phyloP scores from a whole-genome alignment of 2,329 filamentous ascomycete species.

The Fonsecaea erecta region DNA sequence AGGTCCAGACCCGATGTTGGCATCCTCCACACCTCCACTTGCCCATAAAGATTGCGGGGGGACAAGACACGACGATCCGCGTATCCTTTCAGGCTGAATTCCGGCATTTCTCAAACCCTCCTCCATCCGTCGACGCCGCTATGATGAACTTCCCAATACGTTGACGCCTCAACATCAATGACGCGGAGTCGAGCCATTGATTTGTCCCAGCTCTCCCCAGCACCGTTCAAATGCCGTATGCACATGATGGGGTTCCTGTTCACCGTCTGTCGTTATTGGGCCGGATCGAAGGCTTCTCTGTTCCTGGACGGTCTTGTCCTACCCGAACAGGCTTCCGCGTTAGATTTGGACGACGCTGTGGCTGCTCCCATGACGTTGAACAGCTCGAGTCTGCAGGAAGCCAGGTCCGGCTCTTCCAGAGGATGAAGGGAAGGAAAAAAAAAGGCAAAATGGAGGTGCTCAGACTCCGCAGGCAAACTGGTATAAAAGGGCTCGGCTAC shows the following conservation, averaged over 20 bases:
- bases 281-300: not conserved
- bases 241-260: not conserved
- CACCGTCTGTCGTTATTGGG: not conserved
- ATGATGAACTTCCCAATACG: constrained; percentile 5
- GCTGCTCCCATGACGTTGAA: not conserved
- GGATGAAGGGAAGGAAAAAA: not conserved
- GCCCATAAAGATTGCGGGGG: constrained; percentile 6
- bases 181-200: not conserved
- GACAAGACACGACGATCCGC: not conserved
- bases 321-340: not conserved
- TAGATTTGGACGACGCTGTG: not conserved
- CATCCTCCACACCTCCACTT: not conserved
- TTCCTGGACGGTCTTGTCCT: not conserved
- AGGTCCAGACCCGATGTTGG: not conserved
- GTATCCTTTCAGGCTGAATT: constrained; percentile 12
- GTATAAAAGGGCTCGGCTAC: not conserved
- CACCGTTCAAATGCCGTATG: not conserved
- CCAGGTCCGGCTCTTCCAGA: not conserved
- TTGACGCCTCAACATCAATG: not conserved
- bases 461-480: not conserved
- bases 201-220: not conserved
- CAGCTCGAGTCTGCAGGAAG: not conserved
- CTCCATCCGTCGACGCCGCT: not conserved
- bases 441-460: not conserved
- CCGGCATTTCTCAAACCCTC: not conserved